Evolutionary conservation across 352 stramenopile species (phyloP), one percentile per base, ranked within the genome.

Genomic region (Thraustotheca clavata): DNA sequence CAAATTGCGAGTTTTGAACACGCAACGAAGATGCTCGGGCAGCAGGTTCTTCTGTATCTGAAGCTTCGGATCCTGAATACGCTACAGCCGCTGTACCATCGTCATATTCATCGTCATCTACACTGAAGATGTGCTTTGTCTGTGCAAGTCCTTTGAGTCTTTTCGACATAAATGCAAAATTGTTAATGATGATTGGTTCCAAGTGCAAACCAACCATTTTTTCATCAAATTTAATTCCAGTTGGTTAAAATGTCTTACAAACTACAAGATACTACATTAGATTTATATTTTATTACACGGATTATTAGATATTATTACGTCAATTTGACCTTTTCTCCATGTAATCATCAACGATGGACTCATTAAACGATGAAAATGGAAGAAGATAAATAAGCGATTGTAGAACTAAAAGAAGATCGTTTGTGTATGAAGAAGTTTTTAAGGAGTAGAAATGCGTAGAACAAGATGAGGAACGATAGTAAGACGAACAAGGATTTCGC

Each of bases 1-100:
- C 54, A 49, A 65, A 65, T 5, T 89, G 73, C 78, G 82, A 91
- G 71, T 91, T 91, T 67, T 87, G 70, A 4, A 92, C 78, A 0
- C 85, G 85, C 67, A 94, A 62, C 52, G 73, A 71, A 7, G 85
- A 89, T 60, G 80, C 78, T 26, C 71, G 74, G 35, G 60, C 73
- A 27, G 69, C 66, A 50, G 73, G 70, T 34, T 78, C 76, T 3
- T 74, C 52, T 24, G 65, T 62, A 40, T 67, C 60, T 24, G 2
- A 24, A 8, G 68, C 60, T 8, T 43, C 68, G 29, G 57, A 65
- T 14, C n/a, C 22, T 2, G 38, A 43, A 11, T 54, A 16, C 31
- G 38, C 34, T 11, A 31, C 43, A 11, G 57, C 57, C 9, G 57
- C n/a, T 7, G 57, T 65, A 6, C 57, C 57, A 54, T 65, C 57